Evolutionary conservation across 2,329 filamentous ascomycete genomes (phyloP).

Genomic region (Madurella mycetomatis): DNA sequence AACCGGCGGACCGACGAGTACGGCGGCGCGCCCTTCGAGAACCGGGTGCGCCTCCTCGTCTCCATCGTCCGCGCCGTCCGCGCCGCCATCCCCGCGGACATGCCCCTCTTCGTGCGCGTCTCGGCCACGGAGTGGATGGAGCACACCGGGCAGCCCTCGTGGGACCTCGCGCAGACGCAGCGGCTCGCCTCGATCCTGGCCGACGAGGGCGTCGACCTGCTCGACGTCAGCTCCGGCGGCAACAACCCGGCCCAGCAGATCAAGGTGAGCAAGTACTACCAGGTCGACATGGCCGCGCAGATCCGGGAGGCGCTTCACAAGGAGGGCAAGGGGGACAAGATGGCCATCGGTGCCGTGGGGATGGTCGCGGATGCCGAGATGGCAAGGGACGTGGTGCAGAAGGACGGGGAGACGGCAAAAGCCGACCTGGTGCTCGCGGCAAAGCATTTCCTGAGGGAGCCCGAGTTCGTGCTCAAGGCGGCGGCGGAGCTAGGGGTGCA

Average conservation of each 20-base stretch:
- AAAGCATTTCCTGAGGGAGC: conserved; percentile 76
- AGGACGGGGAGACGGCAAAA: conserved; percentile 37
- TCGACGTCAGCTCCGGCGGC: conserved; percentile 77
- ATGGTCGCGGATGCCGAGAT: conserved; percentile 64
- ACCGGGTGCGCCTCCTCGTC: conserved; percentile 57
- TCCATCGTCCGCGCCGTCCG: conserved; percentile 51
- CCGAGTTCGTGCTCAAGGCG: conserved; percentile 68
- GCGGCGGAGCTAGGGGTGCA: conserved; percentile 68
- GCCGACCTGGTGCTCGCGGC: conserved; percentile 71
- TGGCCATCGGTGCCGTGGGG: conserved; percentile 73
- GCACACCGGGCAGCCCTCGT: conserved; percentile 43
- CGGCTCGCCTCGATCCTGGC: conserved; percentile 66
- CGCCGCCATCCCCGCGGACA: conserved; percentile 46
- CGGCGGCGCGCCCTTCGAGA: conserved; percentile 57
- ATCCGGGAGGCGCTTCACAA: conserved; percentile 62
- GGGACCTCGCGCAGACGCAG: conserved; percentile 66
- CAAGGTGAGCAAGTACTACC: conserved; percentile 60
- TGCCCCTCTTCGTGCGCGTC: conserved; percentile 56
- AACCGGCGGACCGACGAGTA: conserved; percentile 62
- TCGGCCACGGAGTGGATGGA: conserved; percentile 63
- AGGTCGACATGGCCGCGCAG: conserved; percentile 65
- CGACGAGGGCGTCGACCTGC: conserved; percentile 69
- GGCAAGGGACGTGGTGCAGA: conserved; percentile 57
- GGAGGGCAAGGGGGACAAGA: conserved; percentile 35
- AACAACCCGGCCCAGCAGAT: conserved; percentile 61